phyloP scores from a whole-genome alignment of 2,329 filamentous ascomycete species.

The Ophiostoma sp. region DNA sequence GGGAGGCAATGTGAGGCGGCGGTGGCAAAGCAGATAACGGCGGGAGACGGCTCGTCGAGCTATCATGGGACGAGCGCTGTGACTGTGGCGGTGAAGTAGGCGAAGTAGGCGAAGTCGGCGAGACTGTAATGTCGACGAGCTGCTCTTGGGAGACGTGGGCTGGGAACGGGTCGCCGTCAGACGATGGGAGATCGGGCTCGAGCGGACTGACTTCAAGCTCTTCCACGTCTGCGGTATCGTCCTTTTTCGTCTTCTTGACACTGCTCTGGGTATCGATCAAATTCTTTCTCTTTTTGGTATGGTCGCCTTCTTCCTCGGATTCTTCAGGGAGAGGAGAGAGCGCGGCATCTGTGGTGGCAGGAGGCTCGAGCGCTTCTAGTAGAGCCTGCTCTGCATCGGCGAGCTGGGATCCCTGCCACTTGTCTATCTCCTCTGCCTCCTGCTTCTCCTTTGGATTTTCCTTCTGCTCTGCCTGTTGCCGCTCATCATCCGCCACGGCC shows the following conservation, averaged over 20 bases:
- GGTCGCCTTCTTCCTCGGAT: not conserved
- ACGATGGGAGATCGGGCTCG: not conserved
- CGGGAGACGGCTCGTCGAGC: conserved; percentile 17
- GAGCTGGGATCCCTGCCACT: not conserved
- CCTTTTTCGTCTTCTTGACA: not conserved
- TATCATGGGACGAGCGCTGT: not conserved
- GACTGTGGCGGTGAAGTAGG: not conserved
- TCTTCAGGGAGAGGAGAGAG: not conserved
- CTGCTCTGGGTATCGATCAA: not conserved
- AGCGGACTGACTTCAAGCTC: conserved; percentile 16
- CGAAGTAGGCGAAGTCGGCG: not conserved
- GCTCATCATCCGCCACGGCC: conserved; percentile 14
- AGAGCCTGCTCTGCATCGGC: not conserved
- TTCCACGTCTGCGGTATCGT: conserved; percentile 13
- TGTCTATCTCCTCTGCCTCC: not conserved
- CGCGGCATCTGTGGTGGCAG: not conserved
- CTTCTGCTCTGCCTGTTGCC: conserved; percentile 14
- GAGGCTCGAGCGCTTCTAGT: not conserved
- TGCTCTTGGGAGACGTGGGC: not conserved
- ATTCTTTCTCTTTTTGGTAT: not conserved
- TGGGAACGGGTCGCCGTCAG: not conserved
- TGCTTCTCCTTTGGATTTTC: conserved; percentile 14
- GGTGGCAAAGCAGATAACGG: conserved; percentile 15
- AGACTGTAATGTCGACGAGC: not conserved
- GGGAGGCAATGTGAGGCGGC: conserved; percentile 20